Base-by-base conservation (phyloP, 2,329 filamentous ascomycete genomes). In the Ceratocystis ficicola region DNA sequence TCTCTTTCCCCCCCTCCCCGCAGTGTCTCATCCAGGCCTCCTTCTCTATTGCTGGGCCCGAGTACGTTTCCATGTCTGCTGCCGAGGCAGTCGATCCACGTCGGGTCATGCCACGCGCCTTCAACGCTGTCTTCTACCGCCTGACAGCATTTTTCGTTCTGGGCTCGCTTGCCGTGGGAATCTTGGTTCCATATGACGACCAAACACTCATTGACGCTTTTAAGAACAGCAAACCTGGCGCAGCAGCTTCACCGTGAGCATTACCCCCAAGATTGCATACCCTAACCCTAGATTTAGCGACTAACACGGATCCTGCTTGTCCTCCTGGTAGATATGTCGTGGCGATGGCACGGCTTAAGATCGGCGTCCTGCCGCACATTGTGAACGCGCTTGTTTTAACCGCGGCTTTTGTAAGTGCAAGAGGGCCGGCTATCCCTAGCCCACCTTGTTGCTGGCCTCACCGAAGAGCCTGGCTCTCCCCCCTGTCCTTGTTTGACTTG, bases 61-160 rank as follows among this genome's bases (percentile, higher is more conserved):
- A 89, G 70, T 88, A 87, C 69, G 82, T 89, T 30, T 78, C 80
- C 4, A 85, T 84, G 71, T 88, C 87, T 0, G 86, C 87, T 1
- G 86, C 85, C 20, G 88, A 90, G 73, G 82, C 87, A 0, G 82
- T 87, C 70, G 87, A 89, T 70, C 87, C 88, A 0, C 83, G 87
- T 17, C 76, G 76, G 20, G 82, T 86, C 22, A 83, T 94, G 74
- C 88, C 88, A 0, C 83, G 82, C 50, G 89, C 89, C 1, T 91
- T 85, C 75, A 90, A 90, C 68, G 84, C 86, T 62, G 88, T 92
- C 1, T 91, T 92, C 73, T 91, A 89, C 74, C 86, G 89, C 41
- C 77, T 93, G 41, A 86, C 86, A 0, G 77, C 82, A 1, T 92
- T 93, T 74, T 92, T 91, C 75, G 81, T 90, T 48, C 80, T 90